Evolutionary conservation across 257 asterid genomes (phyloP), one percentile per base, ranked within the genome.

Genomic region (Nicotiana attenuata): DNA sequence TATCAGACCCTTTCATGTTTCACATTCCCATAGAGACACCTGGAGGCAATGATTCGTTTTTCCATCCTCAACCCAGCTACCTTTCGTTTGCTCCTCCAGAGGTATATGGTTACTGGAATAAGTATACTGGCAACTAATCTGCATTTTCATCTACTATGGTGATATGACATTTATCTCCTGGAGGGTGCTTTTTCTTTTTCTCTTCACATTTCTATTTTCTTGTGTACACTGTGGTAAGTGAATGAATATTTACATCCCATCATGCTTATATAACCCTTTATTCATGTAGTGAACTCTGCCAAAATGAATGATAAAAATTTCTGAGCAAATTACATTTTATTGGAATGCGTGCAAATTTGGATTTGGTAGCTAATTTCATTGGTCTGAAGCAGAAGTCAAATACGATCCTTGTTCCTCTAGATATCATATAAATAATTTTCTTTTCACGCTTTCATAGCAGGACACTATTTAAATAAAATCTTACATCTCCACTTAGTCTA

Each of bases 31-130:
- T 94, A 50, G 88, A 85, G 85, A 90, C 97, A 80, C 94, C 97
- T 65, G 93, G 94, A 84, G 28, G 52, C 20, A 87, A 86, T 87
- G 64, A 76, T 82, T 87, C 92, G 52, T 33, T 82, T n/a, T 80
- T 83, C 45, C 81, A 86, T 78, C 87, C 67, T 76, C 88, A 87
- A 10, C 80, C 85, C 83, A 85, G 89, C 88, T 94, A 94, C 85
- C 85, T 94, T 56, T 94, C 98, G 17, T 94, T 92, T 83, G 95
- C 98, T 76, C 98, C 98, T 80, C 98, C 98, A 1, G 98, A 94
- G 98, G 98, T 92, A 81, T 84, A 76, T 66, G 77, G 59, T 81
- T 76, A 35, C 28, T 80, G 83, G 68, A 7, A 77, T 9, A 65
- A 8, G 55, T 50, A 24, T 69, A 68, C 71, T 75, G 15, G 77